These are phyloP conservation scores for Trypanosoma boissoni DNA, from an alignment of 208 protist species.

Conservation along the genomic window DNA sequence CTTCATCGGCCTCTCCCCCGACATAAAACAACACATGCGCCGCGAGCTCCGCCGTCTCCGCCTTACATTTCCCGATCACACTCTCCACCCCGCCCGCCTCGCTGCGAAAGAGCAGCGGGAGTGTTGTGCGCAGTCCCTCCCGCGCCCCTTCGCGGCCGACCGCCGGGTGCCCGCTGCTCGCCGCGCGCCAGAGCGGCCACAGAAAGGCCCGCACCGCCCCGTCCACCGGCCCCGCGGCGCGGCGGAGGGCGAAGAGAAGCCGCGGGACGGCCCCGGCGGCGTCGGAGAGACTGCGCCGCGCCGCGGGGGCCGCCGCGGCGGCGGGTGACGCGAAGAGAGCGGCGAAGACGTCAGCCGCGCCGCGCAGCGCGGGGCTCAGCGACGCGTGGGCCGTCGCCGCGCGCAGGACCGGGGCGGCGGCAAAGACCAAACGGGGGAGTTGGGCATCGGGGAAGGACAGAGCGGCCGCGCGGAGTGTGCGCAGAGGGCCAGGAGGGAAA, in stretches of 20 bases:
- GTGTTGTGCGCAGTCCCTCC: too few relatives aligned
- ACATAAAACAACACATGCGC: slow-evolving; percentile 60
- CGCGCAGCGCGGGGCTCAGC: background rate
- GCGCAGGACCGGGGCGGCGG: slow-evolving; percentile 23
- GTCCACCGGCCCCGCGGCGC: slow-evolving; percentile 33
- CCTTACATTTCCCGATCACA: slow-evolving; percentile 48
- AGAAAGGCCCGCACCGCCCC: slow-evolving; percentile 40
- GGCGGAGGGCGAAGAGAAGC: slow-evolving; percentile 29
- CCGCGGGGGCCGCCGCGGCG: background rate
- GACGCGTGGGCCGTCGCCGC: slow-evolving; percentile 8
- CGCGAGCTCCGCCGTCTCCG: slow-evolving; percentile 39
- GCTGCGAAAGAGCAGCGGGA: slow-evolving; percentile 16
- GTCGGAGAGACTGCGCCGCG: background rate
- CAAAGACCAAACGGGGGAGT: slow-evolving; percentile 22
- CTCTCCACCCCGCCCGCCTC: background rate
- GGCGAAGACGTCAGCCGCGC: slow-evolving; percentile 14
- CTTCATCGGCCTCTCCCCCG: slow-evolving; percentile 9
- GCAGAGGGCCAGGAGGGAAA: slow-evolving; percentile 20
- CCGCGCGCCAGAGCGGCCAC: slow-evolving; percentile 43
- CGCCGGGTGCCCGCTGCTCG: slow-evolving; percentile 41
- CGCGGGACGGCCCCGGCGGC: slow-evolving; percentile 16
- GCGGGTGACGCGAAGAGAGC: slow-evolving; percentile 3
- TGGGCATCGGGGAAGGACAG: slow-evolving; percentile 10
- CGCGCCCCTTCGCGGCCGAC: too few relatives aligned
- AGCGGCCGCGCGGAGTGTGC: slow-evolving; percentile 10